phyloP scores from a whole-genome alignment of 2,329 filamentous ascomycete species.

The Hypoxylon sp. region DNA sequence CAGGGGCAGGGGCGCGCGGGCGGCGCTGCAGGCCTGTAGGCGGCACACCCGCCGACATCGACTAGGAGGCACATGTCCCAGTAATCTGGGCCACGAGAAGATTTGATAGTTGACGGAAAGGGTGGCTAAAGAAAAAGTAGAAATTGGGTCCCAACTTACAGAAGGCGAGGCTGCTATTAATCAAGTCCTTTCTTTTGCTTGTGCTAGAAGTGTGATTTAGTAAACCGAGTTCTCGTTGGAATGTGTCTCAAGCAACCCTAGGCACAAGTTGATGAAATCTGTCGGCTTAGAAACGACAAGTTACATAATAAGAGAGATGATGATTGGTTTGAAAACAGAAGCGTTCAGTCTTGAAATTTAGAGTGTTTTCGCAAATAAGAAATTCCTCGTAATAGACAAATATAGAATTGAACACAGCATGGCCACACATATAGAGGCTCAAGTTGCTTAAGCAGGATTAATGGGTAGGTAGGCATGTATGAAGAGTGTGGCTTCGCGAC shows the following conservation, averaged over 20 bases:
- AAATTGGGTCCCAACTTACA: conserved; percentile 27
- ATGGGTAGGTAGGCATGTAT: conserved; percentile 1
- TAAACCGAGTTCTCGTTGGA: conserved; percentile 13
- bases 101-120: conserved; percentile 25
- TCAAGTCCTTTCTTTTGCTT: conserved; percentile 11
- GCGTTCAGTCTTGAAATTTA: background rate
- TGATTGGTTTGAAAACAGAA: background rate
- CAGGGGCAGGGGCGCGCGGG: conserved; percentile 42
- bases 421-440: background rate
- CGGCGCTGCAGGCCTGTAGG: conserved; percentile 40
- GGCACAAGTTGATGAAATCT: background rate
- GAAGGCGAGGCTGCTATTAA: conserved; percentile 5
- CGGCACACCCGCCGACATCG: conserved; percentile 44
- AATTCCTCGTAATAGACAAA: background rate
- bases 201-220: conserved; percentile 2
- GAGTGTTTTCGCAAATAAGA: background rate
- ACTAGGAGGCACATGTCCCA: conserved; percentile 34
- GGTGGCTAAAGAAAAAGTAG: conserved; percentile 17
- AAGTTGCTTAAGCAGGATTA: background rate
- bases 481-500: conserved; percentile 18
- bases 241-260: conserved; percentile 24
- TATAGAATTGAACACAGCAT: background rate
- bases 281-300: conserved; percentile 7
- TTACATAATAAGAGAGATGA: background rate
- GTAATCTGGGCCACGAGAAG: conserved; percentile 33